Evolutionary conservation across 768 basidiomycete species (phyloP).

Genomic region (Trametes sanguinea): DNA sequence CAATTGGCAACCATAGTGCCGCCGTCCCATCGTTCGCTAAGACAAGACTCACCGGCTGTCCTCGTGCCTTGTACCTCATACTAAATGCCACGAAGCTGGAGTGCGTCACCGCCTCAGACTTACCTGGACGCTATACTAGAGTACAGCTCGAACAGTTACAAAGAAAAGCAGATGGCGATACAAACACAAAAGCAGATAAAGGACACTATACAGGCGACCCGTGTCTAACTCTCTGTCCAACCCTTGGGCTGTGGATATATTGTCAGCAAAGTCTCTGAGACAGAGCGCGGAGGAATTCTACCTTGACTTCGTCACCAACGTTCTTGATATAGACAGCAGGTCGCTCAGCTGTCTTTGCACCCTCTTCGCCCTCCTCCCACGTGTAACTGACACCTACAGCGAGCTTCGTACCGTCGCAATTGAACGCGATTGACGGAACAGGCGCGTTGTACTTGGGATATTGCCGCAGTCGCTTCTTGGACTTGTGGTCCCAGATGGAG

Average conservation of each 20-base stretch:
- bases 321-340: conserved; percentile 63
- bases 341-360: conserved; percentile 61
- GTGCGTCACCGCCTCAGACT: too few species aligned
- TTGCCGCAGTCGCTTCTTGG: conserved; percentile 93
- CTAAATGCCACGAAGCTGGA: too few species aligned
- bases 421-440: conserved; percentile 82
- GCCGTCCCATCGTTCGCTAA: too few species aligned
- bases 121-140: too few species aligned
- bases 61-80: too few species aligned
- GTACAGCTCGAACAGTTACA: too few species aligned
- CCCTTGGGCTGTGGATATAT: conserved; percentile 29
- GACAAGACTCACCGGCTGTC: too few species aligned
- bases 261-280: background rate
- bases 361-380: conserved; percentile 85
- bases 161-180: too few species aligned
- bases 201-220: background rate
- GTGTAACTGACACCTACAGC: conserved; percentile 88
- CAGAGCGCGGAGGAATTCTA: conserved; percentile 25
- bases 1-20: too few species aligned
- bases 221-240: conserved; percentile 30
- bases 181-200: background rate
- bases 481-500: conserved; percentile 95
- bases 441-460: conserved; percentile 77
- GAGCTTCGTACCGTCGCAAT: conserved; percentile 76
- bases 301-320: conserved; percentile 80